These are phyloP conservation scores for Melampsora americana DNA, from an alignment of 1,284 basidiomycete genomes.

Conservation along the genomic window DNA sequence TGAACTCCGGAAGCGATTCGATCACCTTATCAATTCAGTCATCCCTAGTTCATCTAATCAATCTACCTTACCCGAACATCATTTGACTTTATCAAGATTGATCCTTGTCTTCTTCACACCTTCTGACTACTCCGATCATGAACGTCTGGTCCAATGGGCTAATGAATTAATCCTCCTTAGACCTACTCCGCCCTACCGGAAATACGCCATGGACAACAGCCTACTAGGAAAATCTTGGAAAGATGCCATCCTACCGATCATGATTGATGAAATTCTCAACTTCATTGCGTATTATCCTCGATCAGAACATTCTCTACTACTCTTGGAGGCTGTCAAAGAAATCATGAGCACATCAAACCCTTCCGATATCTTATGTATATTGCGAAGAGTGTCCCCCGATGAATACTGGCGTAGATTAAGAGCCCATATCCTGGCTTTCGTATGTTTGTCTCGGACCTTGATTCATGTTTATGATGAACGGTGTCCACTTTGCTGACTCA, in stretches of 20 bases:
- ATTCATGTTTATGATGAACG: not conserved
- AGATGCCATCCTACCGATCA: slow-evolving; percentile 14
- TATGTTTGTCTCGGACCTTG: slow-evolving; percentile 1
- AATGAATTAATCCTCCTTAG: slow-evolving; percentile 12
- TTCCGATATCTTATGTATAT: not conserved
- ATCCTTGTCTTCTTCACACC: slow-evolving; percentile 29
- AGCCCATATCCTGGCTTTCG: slow-evolving; percentile 22
- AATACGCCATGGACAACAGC: slow-evolving; percentile 1
- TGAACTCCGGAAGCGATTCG: slow-evolving; percentile 25
- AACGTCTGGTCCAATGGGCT: slow-evolving; percentile 13
- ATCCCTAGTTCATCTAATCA: not conserved
- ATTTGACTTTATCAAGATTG: slow-evolving; percentile 19
- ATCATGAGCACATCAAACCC: slow-evolving; percentile 12
- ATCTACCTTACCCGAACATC: slow-evolving; percentile 24
- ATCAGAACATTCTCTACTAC: slow-evolving; percentile 14
- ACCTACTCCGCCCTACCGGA: not conserved
- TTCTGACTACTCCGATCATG: slow-evolving; percentile 14
- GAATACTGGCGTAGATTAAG: slow-evolving; percentile 28
- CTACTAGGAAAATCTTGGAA: slow-evolving; percentile 18
- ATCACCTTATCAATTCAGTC: slow-evolving; percentile 26
- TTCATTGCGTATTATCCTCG: slow-evolving; percentile 21
- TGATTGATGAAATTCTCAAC: slow-evolving; percentile 13
- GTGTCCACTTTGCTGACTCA: not conserved
- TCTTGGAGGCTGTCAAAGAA: slow-evolving; percentile 10
- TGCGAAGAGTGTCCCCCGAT: not conserved